phyloP scores from a whole-genome alignment of 2,329 filamentous ascomycete species.

The Aspergillus piperis region DNA sequence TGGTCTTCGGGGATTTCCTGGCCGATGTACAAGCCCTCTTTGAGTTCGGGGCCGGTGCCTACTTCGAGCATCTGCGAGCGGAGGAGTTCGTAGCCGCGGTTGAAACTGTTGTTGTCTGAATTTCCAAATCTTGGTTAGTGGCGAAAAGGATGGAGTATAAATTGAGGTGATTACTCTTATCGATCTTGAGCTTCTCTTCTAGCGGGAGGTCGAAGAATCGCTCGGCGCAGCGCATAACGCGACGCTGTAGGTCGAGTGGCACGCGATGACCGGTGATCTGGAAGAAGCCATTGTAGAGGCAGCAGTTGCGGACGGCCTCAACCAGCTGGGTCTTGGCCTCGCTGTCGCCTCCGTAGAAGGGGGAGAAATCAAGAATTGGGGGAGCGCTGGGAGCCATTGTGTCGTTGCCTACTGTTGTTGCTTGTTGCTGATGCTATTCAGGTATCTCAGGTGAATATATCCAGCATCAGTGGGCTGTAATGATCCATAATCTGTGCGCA shows the following conservation, averaged over 20 bases:
- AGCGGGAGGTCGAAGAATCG: slow-evolving; percentile 44
- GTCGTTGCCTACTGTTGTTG: not conserved
- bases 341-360: slow-evolving; percentile 33
- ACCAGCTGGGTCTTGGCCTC: slow-evolving; percentile 33
- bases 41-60: slow-evolving; percentile 46
- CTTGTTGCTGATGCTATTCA: not conserved
- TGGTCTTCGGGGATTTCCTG: slow-evolving; percentile 44
- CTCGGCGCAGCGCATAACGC: slow-evolving; percentile 42
- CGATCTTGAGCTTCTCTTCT: slow-evolving; percentile 45
- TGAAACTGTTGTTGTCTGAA: slow-evolving; percentile 41
- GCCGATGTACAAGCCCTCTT: slow-evolving; percentile 49
- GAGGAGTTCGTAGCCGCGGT: slow-evolving; percentile 48
- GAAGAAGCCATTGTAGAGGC: slow-evolving; percentile 46
- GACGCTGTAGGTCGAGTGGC: slow-evolving; percentile 39
- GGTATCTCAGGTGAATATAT: not conserved
- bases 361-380: slow-evolving; percentile 38
- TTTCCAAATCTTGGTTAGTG: not conserved
- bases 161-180: slow-evolving; percentile 29
- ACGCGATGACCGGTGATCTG: slow-evolving; percentile 48
- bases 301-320: slow-evolving; percentile 27
- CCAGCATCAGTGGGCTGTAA: not conserved
- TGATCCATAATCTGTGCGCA: not conserved
- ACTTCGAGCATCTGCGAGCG: slow-evolving; percentile 47
- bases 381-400: slow-evolving; percentile 31
- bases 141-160: too few relatives aligned